Evolutionary conservation across 805 yeast species (phyloP), one percentile per base, ranked within the genome.

Genomic region (Hanseniaspora thailandica): DNA sequence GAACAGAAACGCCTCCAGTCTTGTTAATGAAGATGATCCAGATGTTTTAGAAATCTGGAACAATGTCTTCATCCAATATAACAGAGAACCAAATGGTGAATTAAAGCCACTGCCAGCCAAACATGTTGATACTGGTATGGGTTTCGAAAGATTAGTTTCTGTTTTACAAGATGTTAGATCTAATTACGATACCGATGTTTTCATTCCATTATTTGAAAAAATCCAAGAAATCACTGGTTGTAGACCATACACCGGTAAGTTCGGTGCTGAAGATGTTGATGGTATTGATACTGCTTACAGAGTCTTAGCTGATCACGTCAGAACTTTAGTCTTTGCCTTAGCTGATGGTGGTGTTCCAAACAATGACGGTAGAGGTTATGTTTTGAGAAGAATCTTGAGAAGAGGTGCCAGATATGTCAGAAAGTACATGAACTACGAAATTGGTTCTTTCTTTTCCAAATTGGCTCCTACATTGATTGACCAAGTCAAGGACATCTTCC

Each of bases 301-400:
- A 69, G 97, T 93, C 43, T 78, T 93, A 61, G 98, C 98, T 54
- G 99, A 93, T 71, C 99, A 93, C 67, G 97, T 93, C 35, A 83
- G 99, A 71, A 93, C 99, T 25, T 76, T 93, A 66, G 86, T 96
- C 2, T 86, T 93, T 69, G 97, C 99, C 47, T 76, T 93, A 56
- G 86, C 95, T 38, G 99, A 93, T 69, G 99, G 99, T 64, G 99
- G 98, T 65, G 97, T 93, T 55, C 99, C 99, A 65, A 93, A 93
- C 72, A 93, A 89, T 65, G 98, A 93, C 66, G 99, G 99, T 62
- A 84, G 98, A 72, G 99, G 99, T 62, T 93, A 93, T 65, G 99
- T 93, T 43, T 74, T 93, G 68, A 83, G 99, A 73, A 84, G 99
- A 74, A 89, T 93, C 61, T 75, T 93, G 64, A 84, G 99, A 75